phyloP scores from a whole-genome alignment of 2,329 filamentous ascomycete species.

The Juglanconis oblonga region DNA sequence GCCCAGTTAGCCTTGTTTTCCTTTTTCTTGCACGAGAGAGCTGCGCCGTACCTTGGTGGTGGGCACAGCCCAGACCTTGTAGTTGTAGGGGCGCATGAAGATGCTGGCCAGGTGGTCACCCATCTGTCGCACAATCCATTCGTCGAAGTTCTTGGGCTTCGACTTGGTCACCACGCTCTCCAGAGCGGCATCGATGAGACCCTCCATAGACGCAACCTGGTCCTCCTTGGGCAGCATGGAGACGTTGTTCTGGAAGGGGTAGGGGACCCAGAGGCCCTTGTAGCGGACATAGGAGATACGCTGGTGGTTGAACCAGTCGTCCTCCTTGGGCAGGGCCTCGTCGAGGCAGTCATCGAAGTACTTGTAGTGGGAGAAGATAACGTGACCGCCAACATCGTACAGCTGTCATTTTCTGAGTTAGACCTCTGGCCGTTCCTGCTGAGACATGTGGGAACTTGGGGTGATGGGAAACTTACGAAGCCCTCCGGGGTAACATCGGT shows the following conservation, averaged over 20 bases:
- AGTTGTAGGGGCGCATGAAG: conserved; percentile 99
- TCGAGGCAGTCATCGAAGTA: conserved; percentile 99
- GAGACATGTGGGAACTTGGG: background rate
- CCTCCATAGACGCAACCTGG: conserved; percentile 90
- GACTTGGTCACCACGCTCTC: conserved; percentile 81
- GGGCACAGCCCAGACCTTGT: conserved; percentile 98
- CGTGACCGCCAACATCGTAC: conserved; percentile 97
- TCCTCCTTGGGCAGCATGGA: conserved; percentile 97
- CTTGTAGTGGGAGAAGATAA: conserved; percentile 99
- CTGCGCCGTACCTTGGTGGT: conserved; percentile 75
- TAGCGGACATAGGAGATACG: conserved; percentile 98
- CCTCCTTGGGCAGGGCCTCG: conserved; percentile 88
- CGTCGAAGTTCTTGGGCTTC: conserved; percentile 95
- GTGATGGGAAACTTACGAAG: conserved; percentile 65
- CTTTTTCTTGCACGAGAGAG: background rate
- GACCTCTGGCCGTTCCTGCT: background rate
- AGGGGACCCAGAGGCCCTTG: conserved; percentile 95
- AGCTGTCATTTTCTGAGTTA: conserved; percentile 54
- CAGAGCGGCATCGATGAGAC: conserved; percentile 90
- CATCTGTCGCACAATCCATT: conserved; percentile 95
- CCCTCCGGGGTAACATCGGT: conserved; percentile 94
- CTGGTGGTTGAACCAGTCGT: conserved; percentile 97
- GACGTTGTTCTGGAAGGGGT: conserved; percentile 99
- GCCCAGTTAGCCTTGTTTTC: conserved; percentile 1
- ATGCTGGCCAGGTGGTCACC: conserved; percentile 86